These are phyloP conservation scores for Obba rivulosa DNA, from an alignment of 768 basidiomycete species.

Conservation along the genomic window DNA sequence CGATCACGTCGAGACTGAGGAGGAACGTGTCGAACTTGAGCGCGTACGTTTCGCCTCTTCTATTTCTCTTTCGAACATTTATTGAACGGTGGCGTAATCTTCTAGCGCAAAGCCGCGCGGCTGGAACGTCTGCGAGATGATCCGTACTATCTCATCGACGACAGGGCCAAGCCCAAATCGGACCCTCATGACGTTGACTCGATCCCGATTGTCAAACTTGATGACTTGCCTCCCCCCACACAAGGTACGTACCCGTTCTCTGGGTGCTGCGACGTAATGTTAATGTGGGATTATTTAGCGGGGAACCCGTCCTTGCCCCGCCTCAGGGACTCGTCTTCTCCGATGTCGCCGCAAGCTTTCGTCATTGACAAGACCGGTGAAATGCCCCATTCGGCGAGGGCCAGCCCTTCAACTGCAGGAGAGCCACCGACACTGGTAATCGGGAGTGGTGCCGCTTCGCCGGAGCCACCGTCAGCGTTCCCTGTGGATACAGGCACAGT, in stretches of 20 bases:
- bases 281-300: constrained; percentile 7
- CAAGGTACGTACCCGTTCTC: constrained; percentile 21
- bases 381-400: constrained; percentile 48
- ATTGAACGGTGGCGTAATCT: constrained; percentile 1
- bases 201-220: constrained; percentile 86
- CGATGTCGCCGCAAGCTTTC: constrained; percentile 40
- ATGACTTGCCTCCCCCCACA: constrained; percentile 53
- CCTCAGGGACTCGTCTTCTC: constrained; percentile 13
- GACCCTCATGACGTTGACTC: constrained; percentile 68
- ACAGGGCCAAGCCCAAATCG: constrained; percentile 33
- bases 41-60: constrained; percentile 37
- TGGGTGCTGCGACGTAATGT: not conserved
- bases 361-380: constrained; percentile 77
- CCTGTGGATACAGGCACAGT: constrained; percentile 46
- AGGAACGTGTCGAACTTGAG: constrained; percentile 56
- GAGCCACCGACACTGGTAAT: not conserved
- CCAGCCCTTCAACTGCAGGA: constrained; percentile 2
- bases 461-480: constrained; percentile 35
- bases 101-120: constrained; percentile 70
- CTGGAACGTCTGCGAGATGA: constrained; percentile 76
- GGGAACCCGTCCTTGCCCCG: constrained; percentile 18
- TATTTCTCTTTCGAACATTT: not conserved
- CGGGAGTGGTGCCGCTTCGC: constrained; percentile 23
- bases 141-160: constrained; percentile 86
- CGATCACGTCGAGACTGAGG: constrained; percentile 44